Conservation (phyloP, 2,329 filamentous ascomycete genomes). For the Xylaria sp. region DNA sequence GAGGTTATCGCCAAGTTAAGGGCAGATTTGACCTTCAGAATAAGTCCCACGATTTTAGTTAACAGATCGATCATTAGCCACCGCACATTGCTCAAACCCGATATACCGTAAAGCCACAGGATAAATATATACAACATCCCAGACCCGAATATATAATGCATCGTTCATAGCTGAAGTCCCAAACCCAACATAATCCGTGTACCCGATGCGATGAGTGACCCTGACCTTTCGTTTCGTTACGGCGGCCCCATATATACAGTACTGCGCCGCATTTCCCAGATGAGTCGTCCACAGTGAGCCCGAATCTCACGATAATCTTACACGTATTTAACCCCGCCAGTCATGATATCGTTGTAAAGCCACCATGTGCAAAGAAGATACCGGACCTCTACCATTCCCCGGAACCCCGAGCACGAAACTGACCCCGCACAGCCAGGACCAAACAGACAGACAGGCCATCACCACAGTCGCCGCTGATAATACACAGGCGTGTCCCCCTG, state of each 20-base stretch:
- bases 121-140: neutral
- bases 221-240: neutral
- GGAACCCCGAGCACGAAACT: too few species aligned
- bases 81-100: neutral
- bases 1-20: too few species aligned
- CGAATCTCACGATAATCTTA: slow-evolving; percentile 4
- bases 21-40: too few species aligned
- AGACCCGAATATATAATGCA: slow-evolving; percentile 9
- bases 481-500: slow-evolving; percentile 60
- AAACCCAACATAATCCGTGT: slow-evolving; percentile 10
- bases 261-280: neutral
- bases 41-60: too few species aligned
- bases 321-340: neutral
- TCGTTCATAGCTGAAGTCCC: slow-evolving; percentile 6
- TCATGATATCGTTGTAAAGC: neutral
- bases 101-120: neutral
- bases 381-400: neutral
- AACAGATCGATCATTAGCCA: neutral
- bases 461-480: slow-evolving; percentile 68
- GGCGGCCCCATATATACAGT: slow-evolving; percentile 3
- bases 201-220: neutral
- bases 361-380: neutral
- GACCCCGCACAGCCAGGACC: neutral
- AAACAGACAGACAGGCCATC: neutral
- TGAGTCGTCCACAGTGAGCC: neutral